phyloP scores from a whole-genome alignment of 306 rosid species.

The Carpinus viminea region DNA sequence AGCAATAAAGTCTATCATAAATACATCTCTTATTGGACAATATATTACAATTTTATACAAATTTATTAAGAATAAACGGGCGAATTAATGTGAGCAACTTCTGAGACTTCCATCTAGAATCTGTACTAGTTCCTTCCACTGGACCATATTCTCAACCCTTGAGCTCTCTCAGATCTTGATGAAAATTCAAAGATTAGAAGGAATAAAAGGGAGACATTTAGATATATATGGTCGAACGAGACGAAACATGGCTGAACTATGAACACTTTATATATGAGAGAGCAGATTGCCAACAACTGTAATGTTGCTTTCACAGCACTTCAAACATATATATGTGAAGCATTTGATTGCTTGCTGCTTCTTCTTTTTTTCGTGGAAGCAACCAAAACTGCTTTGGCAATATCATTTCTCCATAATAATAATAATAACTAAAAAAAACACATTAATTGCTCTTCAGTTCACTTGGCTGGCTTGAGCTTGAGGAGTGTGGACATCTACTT shows the following conservation, averaged over 20 bases:
- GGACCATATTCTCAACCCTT: constrained; percentile 25
- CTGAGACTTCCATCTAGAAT: constrained; percentile 29
- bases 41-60: constrained; percentile 25
- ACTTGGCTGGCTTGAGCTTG: constrained; percentile 13
- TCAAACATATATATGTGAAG: constrained; percentile 19
- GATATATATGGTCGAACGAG: constrained; percentile 8
- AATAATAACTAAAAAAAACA: constrained; percentile 16
- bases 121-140: constrained; percentile 12
- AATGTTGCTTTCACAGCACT: constrained; percentile 29
- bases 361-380: constrained; percentile 28
- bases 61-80: constrained; percentile 5
- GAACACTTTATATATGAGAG: constrained; percentile 38
- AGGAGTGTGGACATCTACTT: constrained; percentile 12
- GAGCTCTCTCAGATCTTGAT: constrained; percentile 15
- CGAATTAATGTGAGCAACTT: constrained; percentile 26
- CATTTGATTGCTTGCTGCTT: constrained; percentile 23
- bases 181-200: constrained; percentile 12
- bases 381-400: constrained; percentile 39
- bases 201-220: constrained; percentile 24
- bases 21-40: constrained; percentile 41
- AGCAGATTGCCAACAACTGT: constrained; percentile 28
- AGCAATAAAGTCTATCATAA: constrained; percentile 54
- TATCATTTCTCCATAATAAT: constrained; percentile 21
- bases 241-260: background rate
- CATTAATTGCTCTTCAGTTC: constrained; percentile 15